These are phyloP conservation scores for Teunomyces atbi DNA, from an alignment of 805 yeast species.

Conservation along the genomic window DNA sequence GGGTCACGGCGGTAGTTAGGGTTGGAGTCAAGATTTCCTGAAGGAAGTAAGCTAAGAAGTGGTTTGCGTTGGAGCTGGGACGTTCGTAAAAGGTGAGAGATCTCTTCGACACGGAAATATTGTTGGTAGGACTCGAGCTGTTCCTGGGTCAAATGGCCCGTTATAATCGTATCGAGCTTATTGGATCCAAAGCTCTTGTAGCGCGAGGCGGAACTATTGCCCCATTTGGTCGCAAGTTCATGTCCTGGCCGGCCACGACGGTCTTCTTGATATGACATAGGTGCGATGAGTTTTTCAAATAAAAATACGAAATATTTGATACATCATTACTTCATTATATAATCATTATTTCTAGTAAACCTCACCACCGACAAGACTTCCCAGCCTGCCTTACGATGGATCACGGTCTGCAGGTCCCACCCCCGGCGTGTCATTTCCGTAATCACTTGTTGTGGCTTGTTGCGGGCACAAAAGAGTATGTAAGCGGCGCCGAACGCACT, in stretches of 20 bases:
- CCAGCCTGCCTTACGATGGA: conserved; percentile 89
- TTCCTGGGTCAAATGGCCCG: conserved; percentile 54
- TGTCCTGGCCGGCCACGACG: conserved; percentile 2
- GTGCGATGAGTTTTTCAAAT: background rate
- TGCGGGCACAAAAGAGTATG: conserved; percentile 87
- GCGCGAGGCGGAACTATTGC: conserved; percentile 27
- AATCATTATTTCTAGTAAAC: conserved; percentile 34
- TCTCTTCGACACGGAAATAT: conserved; percentile 75
- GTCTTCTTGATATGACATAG: conserved; percentile 1
- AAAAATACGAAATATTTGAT: too few species aligned
- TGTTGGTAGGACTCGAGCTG: conserved; percentile 75
- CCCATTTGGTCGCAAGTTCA: conserved; percentile 27
- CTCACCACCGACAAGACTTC: conserved; percentile 79
- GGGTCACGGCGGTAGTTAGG: conserved; percentile 57
- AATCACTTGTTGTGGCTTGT: conserved; percentile 67
- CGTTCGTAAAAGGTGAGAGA: conserved; percentile 53
- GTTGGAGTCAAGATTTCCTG: conserved; percentile 20
- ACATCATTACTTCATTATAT: background rate
- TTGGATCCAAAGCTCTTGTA: conserved; percentile 19
- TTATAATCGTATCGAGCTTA: conserved; percentile 33
- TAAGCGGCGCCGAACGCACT: conserved; percentile 72
- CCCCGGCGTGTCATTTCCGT: conserved; percentile 41
- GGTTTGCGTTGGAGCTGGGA: conserved; percentile 28
- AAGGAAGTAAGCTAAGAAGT: conserved; percentile 51
- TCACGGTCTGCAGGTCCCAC: conserved; percentile 58